Evolutionary conservation across 1,139 yeast genomes (phyloP), one percentile per base, ranked within the genome.

Genomic region (Geotrichum citri-aurantii): DNA sequence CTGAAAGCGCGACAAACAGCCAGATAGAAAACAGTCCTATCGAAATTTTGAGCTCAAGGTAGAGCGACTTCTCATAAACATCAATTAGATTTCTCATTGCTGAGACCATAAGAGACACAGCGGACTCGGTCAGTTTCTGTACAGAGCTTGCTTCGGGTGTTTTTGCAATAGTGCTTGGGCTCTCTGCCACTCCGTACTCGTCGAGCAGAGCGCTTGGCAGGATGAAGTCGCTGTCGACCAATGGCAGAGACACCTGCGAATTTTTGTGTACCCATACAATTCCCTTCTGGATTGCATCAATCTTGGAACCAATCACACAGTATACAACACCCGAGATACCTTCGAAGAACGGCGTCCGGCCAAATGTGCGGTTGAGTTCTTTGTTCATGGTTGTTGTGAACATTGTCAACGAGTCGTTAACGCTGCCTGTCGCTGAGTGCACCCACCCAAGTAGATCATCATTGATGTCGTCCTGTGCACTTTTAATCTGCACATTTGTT

Each of bases 271-370:
- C 74, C 98, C 98, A 93, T 0, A 84, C 79, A 57, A 92, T 71
- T 0, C 96, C 98, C 26, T 78, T 69, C 64, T 88, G 88, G 0
- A 91, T 75, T 40, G 79, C 77, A 3, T 77, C 76, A 6, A 92
- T 70, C 68, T 92, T 93, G 58, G 85, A 77, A 14, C 91, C 95
- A 48, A 93, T 76, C 1, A 88, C 82, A 73, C 99, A 93, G 55
- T 85, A 83, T 5, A 91, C 87, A 0, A 91, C 83, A 74, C 80
- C 65, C 14, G 70, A 60, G 11, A 92, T 77, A 0, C 96, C 88
- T 23, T 60, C 55, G 52, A 83, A 81, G 17, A 93, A 75, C 0
- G 88, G 81, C 0, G 98, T 89, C 3, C 77, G 79, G 2, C 84
- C 82, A 72, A 93, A 91, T 0, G 84, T 79, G 2, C 74, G 74